Conservation (phyloP, 1,284 basidiomycete genomes). For the Marasmius fiardii region DNA sequence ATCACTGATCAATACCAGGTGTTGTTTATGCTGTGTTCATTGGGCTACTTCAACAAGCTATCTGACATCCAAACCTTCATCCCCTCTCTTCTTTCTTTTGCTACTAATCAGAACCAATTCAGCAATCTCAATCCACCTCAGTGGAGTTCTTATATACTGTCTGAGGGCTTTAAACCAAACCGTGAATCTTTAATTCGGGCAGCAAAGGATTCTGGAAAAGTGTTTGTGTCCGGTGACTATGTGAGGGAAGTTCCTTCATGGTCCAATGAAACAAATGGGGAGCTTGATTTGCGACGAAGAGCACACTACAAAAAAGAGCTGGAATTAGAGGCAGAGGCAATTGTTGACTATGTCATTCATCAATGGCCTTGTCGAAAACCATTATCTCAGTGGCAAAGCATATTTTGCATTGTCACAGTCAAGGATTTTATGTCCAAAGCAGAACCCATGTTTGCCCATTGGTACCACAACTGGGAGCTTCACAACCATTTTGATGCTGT, state of each 20-base stretch:
- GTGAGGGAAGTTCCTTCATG: too few species aligned
- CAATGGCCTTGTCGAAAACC: not conserved
- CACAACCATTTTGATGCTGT: not conserved
- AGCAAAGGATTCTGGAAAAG: not conserved
- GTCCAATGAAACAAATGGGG: not conserved
- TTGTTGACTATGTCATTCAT: not conserved
- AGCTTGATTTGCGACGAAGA: not conserved
- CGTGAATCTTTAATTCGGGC: not conserved
- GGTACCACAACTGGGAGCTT: not conserved
- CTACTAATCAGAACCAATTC: not conserved
- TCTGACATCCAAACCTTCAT: not conserved
- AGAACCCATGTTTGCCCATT: not conserved
- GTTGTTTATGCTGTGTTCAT: conserved; percentile 6
- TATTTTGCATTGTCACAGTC: not conserved
- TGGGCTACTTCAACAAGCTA: not conserved
- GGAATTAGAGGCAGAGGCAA: not conserved
- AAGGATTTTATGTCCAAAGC: not conserved
- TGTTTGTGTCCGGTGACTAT: not conserved
- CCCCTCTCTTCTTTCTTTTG: not conserved
- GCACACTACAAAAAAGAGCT: not conserved
- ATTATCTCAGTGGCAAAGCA: not conserved
- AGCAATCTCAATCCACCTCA: not conserved
- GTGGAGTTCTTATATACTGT: not conserved
- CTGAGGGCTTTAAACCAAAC: not conserved
- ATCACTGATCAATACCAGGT: not conserved